Conservation (phyloP, 2,329 filamentous ascomycete species). For the Clonostachys chloroleuca region DNA sequence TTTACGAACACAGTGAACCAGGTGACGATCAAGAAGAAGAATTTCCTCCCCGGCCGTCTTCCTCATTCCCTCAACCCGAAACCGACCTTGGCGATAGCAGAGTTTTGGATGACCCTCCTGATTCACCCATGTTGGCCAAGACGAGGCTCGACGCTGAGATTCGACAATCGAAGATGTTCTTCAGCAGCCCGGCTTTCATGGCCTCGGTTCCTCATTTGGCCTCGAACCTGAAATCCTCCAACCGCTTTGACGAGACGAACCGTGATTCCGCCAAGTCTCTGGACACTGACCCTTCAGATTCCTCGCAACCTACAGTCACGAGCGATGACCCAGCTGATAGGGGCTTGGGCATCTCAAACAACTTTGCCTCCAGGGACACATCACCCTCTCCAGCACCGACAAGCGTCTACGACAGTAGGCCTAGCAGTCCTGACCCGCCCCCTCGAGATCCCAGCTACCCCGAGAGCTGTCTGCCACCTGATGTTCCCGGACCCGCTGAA, state of each 20-base stretch:
- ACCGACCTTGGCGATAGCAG: conserved; percentile 5
- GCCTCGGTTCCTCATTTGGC: conserved; percentile 31
- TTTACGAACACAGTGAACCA: conserved; percentile 19
- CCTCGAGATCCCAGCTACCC: conserved; percentile 6
- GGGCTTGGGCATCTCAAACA: too few species aligned
- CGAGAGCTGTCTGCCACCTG: conserved; percentile 13
- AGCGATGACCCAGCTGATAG: not conserved
- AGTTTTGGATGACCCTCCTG: conserved; percentile 4
- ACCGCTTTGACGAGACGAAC: conserved; percentile 16
- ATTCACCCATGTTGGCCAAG: conserved; percentile 2
- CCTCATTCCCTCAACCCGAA: not conserved
- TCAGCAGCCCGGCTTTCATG: conserved; percentile 29
- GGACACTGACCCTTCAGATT: conserved; percentile 20
- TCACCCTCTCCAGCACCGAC: not conserved
- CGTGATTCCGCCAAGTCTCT: conserved; percentile 48
- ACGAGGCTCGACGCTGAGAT: conserved; percentile 30
- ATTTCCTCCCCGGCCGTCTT: not conserved
- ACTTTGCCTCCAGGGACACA: not conserved
- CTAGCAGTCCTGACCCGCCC: not conserved
- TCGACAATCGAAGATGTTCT: conserved; percentile 32
- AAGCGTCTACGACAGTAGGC: not conserved
- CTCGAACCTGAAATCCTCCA: not conserved
- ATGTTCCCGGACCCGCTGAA: conserved; percentile 18
- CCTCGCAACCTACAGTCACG: not conserved
- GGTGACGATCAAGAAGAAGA: not conserved